Evolutionary conservation across 345 rosid species (phyloP).

Genomic region (Moricandia moricandioides): DNA sequence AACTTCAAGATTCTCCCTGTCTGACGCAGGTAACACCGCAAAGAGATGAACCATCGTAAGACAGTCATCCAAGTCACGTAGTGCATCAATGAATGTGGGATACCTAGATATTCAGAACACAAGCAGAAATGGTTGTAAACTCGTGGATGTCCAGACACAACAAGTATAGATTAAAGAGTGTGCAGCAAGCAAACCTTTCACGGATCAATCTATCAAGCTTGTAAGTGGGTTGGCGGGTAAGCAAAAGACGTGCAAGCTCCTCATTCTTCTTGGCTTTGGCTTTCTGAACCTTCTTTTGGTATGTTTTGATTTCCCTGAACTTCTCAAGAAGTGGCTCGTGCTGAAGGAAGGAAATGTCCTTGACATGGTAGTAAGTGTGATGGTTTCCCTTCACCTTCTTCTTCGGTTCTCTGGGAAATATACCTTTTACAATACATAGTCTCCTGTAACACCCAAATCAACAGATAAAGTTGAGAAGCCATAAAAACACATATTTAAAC

Average conservation of each 20-base stretch:
- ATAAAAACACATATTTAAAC: background rate
- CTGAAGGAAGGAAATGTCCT: constrained; percentile 78
- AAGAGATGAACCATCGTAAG: constrained; percentile 92
- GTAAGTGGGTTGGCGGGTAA: constrained; percentile 67
- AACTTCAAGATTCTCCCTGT: constrained; percentile 73
- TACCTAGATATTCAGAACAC: constrained; percentile 51
- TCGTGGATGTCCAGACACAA: background rate
- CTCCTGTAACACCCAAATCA: constrained; percentile 48
- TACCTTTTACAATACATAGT: constrained; percentile 76
- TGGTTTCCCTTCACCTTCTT: constrained; percentile 93
- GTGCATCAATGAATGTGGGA: constrained; percentile 80
- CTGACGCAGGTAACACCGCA: constrained; percentile 81
- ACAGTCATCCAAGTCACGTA: constrained; percentile 95
- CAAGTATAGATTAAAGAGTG: background rate
- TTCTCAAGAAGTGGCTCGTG: constrained; percentile 88
- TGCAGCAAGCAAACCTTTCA: constrained; percentile 59
- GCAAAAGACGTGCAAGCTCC: constrained; percentile 63
- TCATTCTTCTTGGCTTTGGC: constrained; percentile 79
- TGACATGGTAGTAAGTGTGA: constrained; percentile 90
- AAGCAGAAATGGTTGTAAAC: constrained; percentile 2
- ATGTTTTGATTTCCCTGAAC: constrained; percentile 72
- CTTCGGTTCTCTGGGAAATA: constrained; percentile 89
- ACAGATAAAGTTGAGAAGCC: background rate
- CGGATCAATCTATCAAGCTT: constrained; percentile 64
- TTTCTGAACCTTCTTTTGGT: constrained; percentile 68